phyloP scores from a whole-genome alignment of 495 filamentous ascomycete species.

The Hypoxylon trugodes region DNA sequence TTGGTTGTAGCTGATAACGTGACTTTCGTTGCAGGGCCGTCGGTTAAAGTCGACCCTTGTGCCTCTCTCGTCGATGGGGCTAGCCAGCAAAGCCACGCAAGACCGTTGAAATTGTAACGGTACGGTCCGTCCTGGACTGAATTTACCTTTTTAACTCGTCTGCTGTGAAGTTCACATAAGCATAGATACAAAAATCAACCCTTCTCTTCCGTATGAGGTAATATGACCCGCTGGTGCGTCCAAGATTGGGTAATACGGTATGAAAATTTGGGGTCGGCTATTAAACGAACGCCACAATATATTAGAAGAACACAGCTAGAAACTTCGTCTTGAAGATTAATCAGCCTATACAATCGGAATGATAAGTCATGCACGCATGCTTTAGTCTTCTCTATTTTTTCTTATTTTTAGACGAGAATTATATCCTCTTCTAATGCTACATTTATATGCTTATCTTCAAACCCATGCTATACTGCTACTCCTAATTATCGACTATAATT shows the following conservation, averaged over 20 bases:
- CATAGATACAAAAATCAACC: constrained; percentile 11
- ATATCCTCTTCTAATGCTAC: background rate
- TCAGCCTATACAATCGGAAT: constrained; percentile 18
- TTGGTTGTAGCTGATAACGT: constrained; percentile 34
- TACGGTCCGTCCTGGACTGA: constrained; percentile 16
- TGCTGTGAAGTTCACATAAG: constrained; percentile 28
- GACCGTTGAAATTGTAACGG: constrained; percentile 18
- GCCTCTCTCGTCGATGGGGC: constrained; percentile 21
- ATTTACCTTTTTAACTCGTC: background rate
- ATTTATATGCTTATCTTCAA: background rate
- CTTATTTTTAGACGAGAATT: constrained; percentile 25
- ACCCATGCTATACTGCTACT: background rate
- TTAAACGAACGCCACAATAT: constrained; percentile 16
- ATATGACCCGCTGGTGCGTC: constrained; percentile 16
- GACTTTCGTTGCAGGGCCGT: constrained; percentile 31
- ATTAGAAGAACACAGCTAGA: background rate
- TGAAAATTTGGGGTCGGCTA: background rate
- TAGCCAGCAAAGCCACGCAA: constrained; percentile 9
- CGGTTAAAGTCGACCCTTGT: constrained; percentile 38
- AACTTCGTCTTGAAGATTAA: background rate
- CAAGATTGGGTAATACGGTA: constrained; percentile 18
- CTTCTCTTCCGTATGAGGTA: constrained; percentile 23
- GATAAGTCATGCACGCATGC: background rate
- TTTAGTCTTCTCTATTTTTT: background rate
- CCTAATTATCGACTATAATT: background rate